phyloP scores from a whole-genome alignment of 176 grass and related monocot species.

The Paspalum notatum region DNA sequence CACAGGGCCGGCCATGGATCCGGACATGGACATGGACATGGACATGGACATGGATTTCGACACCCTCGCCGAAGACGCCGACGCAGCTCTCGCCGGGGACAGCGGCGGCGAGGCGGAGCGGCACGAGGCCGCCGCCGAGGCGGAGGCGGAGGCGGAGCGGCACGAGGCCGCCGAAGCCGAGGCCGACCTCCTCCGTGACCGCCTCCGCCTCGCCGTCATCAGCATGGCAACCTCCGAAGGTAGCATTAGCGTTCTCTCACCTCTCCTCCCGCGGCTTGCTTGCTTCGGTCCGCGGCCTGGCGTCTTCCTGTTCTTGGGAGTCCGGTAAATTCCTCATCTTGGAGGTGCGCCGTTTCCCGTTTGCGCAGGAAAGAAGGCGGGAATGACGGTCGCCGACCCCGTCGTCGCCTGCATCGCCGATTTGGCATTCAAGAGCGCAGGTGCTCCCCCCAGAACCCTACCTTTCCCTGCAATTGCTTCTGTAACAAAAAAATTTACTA shows the following conservation, averaged over 20 bases:
- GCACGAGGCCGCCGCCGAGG: constrained; percentile 8
- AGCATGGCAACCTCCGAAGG: constrained; percentile 74
- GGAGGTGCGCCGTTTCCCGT: background rate
- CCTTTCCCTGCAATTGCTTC: background rate
- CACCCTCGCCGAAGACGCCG: constrained; percentile 32
- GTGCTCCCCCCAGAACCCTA: constrained; percentile 34
- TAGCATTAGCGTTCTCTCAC: constrained; percentile 9
- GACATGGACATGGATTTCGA: constrained; percentile 43
- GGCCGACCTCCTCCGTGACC: constrained; percentile 65
- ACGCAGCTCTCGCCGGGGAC: background rate
- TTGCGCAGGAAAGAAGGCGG: constrained; percentile 64
- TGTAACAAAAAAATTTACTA: background rate
- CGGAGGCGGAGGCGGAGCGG: constrained; percentile 37
- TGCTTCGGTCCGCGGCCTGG: background rate
- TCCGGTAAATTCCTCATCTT: background rate
- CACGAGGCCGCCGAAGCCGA: constrained; percentile 50
- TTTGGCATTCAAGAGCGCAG: constrained; percentile 72
- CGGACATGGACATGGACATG: constrained; percentile 22
- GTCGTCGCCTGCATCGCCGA: constrained; percentile 82
- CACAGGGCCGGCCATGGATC: background rate
- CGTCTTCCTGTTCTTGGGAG: constrained; percentile 13
- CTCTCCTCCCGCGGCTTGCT: background rate
- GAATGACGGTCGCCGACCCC: constrained; percentile 67
- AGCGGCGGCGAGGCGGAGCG: constrained; percentile 20
- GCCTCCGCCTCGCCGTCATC: constrained; percentile 75